Evolutionary conservation across 306 rosid species (phyloP), one percentile per base, ranked within the genome.

Genomic region (Carpinus fangiana): DNA sequence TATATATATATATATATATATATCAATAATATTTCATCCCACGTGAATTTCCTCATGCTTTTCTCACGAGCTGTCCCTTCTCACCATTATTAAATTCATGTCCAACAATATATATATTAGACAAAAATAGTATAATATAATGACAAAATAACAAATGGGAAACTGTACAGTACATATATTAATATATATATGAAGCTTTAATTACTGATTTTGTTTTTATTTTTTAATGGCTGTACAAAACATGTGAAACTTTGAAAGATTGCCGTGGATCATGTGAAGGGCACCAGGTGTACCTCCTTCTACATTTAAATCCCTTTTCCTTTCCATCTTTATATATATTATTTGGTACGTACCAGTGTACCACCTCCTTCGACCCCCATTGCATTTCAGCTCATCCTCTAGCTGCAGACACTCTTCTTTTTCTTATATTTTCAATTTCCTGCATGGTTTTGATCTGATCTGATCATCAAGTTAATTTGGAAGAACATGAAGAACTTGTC

Each of bases 181-280:
- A 41, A 1, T 31, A 31, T 41, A 41, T 62, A 71, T 84, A 76
- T 73, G 79, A 61, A 87, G 85, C 71, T 78, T 73, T 66, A 56
- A 16, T 73, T 66, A 57, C 12, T 70, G 53, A 56, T 28, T 41
- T 70, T 20, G 20, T 16, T 12, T 54, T 74, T 57, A 34, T 41
- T 46, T 52, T 77, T 74, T 61, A n/a, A 43, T 62, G 82, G 85
- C 95, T 80, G 80, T 78, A 79, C 76, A 81, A 80, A 86, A 87
- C 93, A 84, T 88, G 86, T 89, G 95, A 92, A 82, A 59, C 78
- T 79, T 84, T 86, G 76, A 88, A 85, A 64, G 53, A 57, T 57
- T 69, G 88, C 83, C 92, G 84, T 80, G 98, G 85, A 90, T 95
- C 98, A 91, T 90, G 98, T 95, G 98, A 95, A 76, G 79, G 75